Evolutionary conservation across 1,284 basidiomycete genomes (phyloP).

Genomic region (Agaricales sp.): DNA sequence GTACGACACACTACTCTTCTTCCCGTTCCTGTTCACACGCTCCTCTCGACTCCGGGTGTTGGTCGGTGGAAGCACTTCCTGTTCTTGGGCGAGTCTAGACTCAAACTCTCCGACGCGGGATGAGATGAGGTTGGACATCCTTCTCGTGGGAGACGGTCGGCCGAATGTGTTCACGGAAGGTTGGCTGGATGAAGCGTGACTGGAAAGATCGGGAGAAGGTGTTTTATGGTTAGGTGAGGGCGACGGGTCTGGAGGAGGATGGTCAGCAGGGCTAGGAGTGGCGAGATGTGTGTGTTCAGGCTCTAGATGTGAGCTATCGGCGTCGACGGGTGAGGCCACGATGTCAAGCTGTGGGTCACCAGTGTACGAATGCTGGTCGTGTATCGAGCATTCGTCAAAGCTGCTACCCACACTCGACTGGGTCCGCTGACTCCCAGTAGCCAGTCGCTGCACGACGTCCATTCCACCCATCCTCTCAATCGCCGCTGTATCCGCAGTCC

Average conservation of each 20-base stretch:
- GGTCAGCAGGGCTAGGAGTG: background rate
- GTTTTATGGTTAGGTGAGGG: background rate
- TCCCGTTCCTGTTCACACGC: constrained; percentile 11
- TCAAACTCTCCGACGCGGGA: constrained; percentile 29
- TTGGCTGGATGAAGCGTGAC: background rate
- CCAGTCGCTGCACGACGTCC: constrained; percentile 55
- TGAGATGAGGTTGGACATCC: background rate
- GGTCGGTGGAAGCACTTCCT: constrained; percentile 13
- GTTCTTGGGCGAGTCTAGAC: constrained; percentile 23
- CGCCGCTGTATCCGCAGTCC: constrained; percentile 55
- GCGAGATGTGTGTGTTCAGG: background rate
- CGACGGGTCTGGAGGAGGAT: background rate
- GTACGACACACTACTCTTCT: constrained; percentile 23
- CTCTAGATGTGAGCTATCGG: too few relatives aligned
- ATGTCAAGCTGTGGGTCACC: background rate
- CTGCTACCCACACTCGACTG: constrained; percentile 9
- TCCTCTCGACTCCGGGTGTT: constrained; percentile 21
- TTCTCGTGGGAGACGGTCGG: background rate
- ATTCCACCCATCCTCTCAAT: constrained; percentile 56
- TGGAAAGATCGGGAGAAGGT: background rate
- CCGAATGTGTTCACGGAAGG: background rate
- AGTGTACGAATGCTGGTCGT: background rate
- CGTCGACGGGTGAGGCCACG: background rate
- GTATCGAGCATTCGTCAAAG: constrained; percentile 5
- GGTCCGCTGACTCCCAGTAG: constrained; percentile 20